These are phyloP conservation scores for Xylariaceae sp. DNA, from an alignment of 2,329 filamentous ascomycete species.

Conservation along the genomic window DNA sequence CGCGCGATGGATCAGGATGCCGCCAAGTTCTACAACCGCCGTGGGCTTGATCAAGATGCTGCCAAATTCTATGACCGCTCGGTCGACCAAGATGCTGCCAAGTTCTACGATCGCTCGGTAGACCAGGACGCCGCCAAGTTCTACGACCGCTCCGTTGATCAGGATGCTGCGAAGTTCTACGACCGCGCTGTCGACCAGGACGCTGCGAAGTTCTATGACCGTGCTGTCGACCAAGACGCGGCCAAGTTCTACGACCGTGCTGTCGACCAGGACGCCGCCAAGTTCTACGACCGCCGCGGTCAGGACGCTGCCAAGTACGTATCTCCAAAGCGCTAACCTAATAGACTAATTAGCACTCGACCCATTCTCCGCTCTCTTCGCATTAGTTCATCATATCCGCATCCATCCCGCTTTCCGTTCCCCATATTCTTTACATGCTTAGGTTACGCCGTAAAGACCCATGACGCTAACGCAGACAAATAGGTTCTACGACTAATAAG, in stretches of 20 bases:
- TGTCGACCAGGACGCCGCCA: not conserved
- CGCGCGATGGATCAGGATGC: not conserved
- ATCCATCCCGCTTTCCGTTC: too few species aligned
- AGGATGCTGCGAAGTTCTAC: constrained; percentile 1
- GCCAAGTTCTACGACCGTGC: not conserved
- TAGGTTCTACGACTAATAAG: too few species aligned
- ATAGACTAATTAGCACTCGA: too few species aligned
- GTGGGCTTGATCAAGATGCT: not conserved
- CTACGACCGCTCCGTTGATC: not conserved
- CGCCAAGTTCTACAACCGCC: not conserved
- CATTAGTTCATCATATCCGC: too few species aligned
- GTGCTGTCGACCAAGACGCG: not conserved
- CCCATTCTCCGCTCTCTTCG: too few species aligned
- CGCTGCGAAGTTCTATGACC: constrained; percentile 1
- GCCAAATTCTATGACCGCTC: constrained; percentile 1
- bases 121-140: constrained; percentile 1
- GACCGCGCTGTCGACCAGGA: not conserved
- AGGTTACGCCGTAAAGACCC: too few species aligned
- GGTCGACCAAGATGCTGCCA: not conserved
- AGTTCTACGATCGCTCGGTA: not conserved
- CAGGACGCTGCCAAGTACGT: not conserved
- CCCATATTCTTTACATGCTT: too few species aligned
- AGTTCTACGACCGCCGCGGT: not conserved
- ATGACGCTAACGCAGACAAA: too few species aligned
- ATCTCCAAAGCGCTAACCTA: not conserved